Conservation (phyloP, 139 green algal species). For the Tetratostichococcus sp. region DNA sequence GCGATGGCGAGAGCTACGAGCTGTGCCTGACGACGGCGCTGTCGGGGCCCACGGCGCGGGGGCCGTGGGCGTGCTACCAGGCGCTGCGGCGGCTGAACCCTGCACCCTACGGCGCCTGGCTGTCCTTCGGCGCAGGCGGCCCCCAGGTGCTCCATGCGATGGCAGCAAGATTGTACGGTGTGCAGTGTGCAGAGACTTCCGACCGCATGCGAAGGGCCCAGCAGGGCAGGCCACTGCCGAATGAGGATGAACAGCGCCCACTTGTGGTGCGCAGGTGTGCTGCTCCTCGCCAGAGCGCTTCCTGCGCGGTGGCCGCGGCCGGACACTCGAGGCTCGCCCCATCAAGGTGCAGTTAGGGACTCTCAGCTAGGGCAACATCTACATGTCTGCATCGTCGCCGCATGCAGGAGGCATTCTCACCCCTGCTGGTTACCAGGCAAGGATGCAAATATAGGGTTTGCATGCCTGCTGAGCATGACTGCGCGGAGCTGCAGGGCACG, state of each 20-base stretch:
- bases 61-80: constrained; percentile 64
- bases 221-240: too few relatives aligned
- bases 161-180: neutral
- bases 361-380: too few relatives aligned
- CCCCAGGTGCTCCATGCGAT: constrained; percentile 15
- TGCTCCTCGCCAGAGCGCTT: constrained; percentile 98
- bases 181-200: too few relatives aligned
- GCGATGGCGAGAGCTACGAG: constrained; percentile 92
- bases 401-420: too few relatives aligned
- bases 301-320: constrained; percentile 58
- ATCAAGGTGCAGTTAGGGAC: too few relatives aligned
- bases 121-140: constrained; percentile 50
- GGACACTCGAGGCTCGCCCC: constrained; percentile 88
- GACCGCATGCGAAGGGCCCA: too few relatives aligned
- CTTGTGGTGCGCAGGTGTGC: constrained; percentile 43
- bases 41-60: neutral
- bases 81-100: constrained; percentile 84
- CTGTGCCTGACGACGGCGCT: constrained; percentile 90
- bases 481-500: constrained; percentile 56
- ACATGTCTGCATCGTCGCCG: too few relatives aligned
- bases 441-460: too few relatives aligned
- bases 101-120: constrained; percentile 88
- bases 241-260: too few relatives aligned
- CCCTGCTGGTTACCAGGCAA: too few relatives aligned
- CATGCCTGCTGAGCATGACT: too few relatives aligned